Conservation (phyloP, 257 asterid genomes). For the Pogostemon cablin region DNA sequence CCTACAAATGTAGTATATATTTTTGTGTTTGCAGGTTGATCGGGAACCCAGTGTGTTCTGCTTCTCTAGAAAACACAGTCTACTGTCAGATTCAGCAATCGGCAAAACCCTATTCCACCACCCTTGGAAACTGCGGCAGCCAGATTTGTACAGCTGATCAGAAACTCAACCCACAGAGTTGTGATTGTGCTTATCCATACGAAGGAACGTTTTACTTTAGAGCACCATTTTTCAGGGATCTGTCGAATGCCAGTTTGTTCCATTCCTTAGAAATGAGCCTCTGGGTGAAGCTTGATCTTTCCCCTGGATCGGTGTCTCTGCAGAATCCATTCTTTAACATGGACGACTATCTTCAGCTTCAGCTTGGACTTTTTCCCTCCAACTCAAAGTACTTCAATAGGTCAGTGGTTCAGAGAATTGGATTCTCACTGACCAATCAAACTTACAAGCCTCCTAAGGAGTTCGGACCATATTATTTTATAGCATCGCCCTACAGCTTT, state of each 20-base stretch:
- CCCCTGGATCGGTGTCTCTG: conserved; percentile 80
- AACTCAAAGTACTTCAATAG: conserved; percentile 63
- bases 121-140: conserved; percentile 82
- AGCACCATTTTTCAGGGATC: conserved; percentile 84
- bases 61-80: conserved; percentile 62
- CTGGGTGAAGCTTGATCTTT: conserved; percentile 74
- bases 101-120: conserved; percentile 79
- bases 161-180: conserved; percentile 85
- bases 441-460: conserved; percentile 88
- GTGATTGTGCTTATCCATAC: conserved; percentile 86
- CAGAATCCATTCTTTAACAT: conserved; percentile 82
- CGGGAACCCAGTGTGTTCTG: conserved; percentile 87
- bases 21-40: conserved; percentile 56
- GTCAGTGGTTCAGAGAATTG: conserved; percentile 75
- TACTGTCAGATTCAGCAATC: conserved; percentile 85
- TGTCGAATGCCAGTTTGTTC: conserved; percentile 71
- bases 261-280: conserved; percentile 89
- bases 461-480: conserved; percentile 91
- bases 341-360: conserved; percentile 90
- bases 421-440: conserved; percentile 80
- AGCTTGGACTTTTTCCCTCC: conserved; percentile 76
- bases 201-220: conserved; percentile 88
- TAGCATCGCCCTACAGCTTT: conserved; percentile 70
- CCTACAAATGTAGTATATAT: not conserved
- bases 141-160: conserved; percentile 63